Evolutionary conservation across 176 grass and related monocot species (phyloP).

Genomic region (Oryza meyeriana): DNA sequence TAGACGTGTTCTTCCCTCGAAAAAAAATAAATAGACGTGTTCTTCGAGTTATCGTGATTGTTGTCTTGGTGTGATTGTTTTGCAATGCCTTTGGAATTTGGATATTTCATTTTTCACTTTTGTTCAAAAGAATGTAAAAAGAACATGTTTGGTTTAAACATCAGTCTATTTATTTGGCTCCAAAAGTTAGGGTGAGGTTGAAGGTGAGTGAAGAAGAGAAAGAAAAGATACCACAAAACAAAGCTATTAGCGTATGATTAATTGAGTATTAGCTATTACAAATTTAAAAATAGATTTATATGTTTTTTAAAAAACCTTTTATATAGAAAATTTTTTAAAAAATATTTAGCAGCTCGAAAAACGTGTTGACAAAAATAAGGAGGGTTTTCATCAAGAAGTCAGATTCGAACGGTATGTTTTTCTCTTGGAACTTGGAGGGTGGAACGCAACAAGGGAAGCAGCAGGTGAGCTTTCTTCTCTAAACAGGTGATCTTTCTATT

Average conservation of each 20-base stretch:
- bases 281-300: no score
- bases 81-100: not conserved
- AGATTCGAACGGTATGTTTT: not conserved
- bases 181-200: no score
- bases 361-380: no score
- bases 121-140: not conserved
- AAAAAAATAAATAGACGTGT: not conserved
- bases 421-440: not conserved
- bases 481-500: not conserved
- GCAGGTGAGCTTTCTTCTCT: not conserved
- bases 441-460: not conserved
- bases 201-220: no score
- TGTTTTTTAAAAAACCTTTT: no score
- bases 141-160: not conserved
- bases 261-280: no score
- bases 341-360: no score
- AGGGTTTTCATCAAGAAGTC: no score
- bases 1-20: no score
- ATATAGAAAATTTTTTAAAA: no score
- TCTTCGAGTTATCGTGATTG: not conserved
- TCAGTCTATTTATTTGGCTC: not conserved
- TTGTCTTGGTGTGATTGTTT: not conserved
- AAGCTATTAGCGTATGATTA: no score
- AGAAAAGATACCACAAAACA: no score
- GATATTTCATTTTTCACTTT: not conserved